These are phyloP conservation scores for Mycena venus DNA, from an alignment of 768 basidiomycete species.

Conservation along the genomic window DNA sequence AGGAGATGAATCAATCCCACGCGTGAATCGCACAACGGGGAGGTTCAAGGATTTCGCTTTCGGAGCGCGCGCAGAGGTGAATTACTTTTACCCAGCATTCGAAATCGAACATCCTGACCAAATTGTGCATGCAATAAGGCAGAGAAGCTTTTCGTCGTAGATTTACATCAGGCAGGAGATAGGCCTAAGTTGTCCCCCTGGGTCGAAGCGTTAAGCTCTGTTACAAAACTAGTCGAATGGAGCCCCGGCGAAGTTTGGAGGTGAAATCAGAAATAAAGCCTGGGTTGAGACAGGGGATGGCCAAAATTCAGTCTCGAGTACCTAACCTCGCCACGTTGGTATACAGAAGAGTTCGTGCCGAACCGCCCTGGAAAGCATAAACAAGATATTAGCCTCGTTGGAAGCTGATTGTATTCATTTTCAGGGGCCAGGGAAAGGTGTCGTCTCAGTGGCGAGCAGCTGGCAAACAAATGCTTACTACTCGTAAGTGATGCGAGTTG, in stretches of 20 bases:
- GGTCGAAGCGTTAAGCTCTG: too few species aligned
- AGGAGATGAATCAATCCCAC: neutral
- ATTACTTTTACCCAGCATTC: neutral
- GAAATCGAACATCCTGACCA: neutral
- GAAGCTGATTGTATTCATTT: neutral
- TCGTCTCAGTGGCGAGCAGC: neutral
- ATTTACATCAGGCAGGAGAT: too few species aligned
- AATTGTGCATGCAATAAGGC: neutral
- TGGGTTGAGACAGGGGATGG: neutral
- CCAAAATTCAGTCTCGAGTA: neutral
- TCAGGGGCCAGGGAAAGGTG: neutral
- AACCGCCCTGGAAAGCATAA: constrained; percentile 6
- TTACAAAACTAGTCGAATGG: too few species aligned
- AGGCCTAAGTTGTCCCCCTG: too few species aligned
- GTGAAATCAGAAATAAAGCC: neutral
- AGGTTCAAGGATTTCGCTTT: neutral
- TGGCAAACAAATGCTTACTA: neutral
- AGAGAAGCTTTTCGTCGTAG: too few species aligned
- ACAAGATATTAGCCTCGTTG: constrained; percentile 7
- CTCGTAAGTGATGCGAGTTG: neutral
- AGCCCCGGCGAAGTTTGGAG: too few species aligned
- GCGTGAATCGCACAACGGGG: neutral
- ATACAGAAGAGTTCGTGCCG: neutral
- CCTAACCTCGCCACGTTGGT: neutral
- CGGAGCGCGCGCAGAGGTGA: neutral